Evolutionary conservation across 257 asterid species (phyloP).

Genomic region (Gardenia jasminoides): DNA sequence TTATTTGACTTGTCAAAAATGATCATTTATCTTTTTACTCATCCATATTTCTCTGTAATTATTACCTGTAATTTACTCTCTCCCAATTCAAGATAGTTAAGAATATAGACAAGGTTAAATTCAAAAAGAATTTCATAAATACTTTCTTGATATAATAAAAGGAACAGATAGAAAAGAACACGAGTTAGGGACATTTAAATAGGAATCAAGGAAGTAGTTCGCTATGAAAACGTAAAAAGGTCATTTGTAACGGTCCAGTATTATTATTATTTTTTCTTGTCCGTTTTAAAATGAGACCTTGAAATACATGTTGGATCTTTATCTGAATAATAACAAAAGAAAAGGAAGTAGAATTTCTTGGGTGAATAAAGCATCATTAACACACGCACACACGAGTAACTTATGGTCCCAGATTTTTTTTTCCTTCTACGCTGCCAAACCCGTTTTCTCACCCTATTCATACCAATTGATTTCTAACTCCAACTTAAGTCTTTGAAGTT

Average conservation of each 20-base stretch:
- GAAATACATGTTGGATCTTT: background rate
- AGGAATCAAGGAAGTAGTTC: too few relatives aligned
- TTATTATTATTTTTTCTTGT: background rate
- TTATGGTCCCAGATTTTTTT: slow-evolving; percentile 12
- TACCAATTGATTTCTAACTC: background rate
- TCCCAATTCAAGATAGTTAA: too few relatives aligned
- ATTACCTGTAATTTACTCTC: too few relatives aligned
- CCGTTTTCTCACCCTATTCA: background rate
- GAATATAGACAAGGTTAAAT: too few relatives aligned
- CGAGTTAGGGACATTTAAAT: too few relatives aligned
- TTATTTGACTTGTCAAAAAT: too few relatives aligned
- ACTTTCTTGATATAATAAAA: too few relatives aligned
- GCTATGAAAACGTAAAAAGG: too few relatives aligned
- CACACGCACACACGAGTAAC: background rate
- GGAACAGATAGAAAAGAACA: too few relatives aligned
- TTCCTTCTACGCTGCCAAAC: background rate
- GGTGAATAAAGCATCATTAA: background rate
- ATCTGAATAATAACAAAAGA: background rate
- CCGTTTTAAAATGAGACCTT: background rate
- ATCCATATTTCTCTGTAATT: too few relatives aligned
- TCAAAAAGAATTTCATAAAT: too few relatives aligned
- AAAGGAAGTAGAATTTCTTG: background rate
- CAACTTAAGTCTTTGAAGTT: background rate
- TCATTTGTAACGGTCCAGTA: background rate
- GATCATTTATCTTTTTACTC: too few relatives aligned